These are phyloP conservation scores for Globomyces sp. DNA, from an alignment of 371 early-diverging fungal genomes.

Conservation along the genomic window DNA sequence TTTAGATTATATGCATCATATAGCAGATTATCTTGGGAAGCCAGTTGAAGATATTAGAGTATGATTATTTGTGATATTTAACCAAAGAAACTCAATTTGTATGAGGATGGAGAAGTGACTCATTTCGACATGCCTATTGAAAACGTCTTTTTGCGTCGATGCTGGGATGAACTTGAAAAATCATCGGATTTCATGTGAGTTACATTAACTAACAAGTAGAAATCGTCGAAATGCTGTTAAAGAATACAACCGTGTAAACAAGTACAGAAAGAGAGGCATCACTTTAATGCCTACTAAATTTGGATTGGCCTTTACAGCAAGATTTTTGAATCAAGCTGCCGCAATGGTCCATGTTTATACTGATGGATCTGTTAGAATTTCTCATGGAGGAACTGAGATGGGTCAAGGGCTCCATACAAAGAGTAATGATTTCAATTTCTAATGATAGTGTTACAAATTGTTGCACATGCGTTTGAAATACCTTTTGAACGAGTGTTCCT, in stretches of 20 bases:
- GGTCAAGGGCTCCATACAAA: constrained; percentile 82
- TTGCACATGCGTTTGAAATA: constrained; percentile 64
- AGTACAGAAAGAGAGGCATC: constrained; percentile 70
- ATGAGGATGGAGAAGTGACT: constrained; percentile 63
- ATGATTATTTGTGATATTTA: background rate
- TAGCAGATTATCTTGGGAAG: constrained; percentile 60
- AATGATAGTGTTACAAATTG: constrained; percentile 59
- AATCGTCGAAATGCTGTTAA: constrained; percentile 49
- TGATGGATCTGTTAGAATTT: constrained; percentile 71
- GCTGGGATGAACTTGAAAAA: constrained; percentile 58
- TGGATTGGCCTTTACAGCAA: constrained; percentile 65
- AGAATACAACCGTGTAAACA: constrained; percentile 60
- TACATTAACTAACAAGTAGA: background rate
- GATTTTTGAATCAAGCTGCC: constrained; percentile 73
- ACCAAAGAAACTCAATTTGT: constrained; percentile 57
- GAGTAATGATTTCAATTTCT: constrained; percentile 25
- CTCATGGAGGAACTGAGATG: constrained; percentile 83
- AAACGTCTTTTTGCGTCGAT: constrained; percentile 66
- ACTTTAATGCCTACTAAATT: constrained; percentile 72
- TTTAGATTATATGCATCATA: constrained; percentile 57
- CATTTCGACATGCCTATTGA: constrained; percentile 60
- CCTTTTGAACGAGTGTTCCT: constrained; percentile 62
- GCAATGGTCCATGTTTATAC: constrained; percentile 76
- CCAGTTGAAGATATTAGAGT: constrained; percentile 56
- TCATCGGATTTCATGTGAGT: constrained; percentile 17